Evolutionary conservation across 2,329 filamentous ascomycete species (phyloP), one percentile per base, ranked within the genome.

Genomic region (Ascochyta koolunga): DNA sequence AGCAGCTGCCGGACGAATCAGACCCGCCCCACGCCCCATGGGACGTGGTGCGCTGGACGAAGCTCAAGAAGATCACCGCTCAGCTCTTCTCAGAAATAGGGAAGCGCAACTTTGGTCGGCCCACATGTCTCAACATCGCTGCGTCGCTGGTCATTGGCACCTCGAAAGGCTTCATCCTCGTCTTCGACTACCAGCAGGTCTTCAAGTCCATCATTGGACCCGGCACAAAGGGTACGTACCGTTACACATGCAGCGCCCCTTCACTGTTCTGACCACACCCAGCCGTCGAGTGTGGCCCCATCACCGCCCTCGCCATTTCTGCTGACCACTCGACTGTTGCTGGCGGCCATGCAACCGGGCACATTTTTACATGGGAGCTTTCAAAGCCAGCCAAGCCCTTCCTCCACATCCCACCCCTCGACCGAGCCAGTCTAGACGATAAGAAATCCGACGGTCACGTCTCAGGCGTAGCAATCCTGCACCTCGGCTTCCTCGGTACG

Each of bases 31-130:
- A 91, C 49, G 86, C 90, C 5, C 95, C 95, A 2, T 99, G 95
- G 96, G 95, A 99, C 69, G 92, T 98, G 48, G 89, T 99, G 54
- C 85, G 93, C 69, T 99, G 96, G 96, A 98, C 91, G 1, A 95
- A 90, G 70, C 78, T 99, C 52, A 90, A 88, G 68, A 98, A 96
- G 73, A 85, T 99, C 58, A 92, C 91, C 21, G 86, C 86, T 0
- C 91, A 98, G 73, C 87, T 90, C 3, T 98, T 98, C 73, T 96
- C 93, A 2, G 96, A 99, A 75, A 84, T 88, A 37, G 95, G 93
- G 31, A 95, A 87, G 77, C 88, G 95, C 57, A 97, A 90, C 74
- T 98, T 97, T 79, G 96, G 95, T 24, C 83, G 87, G 35, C 92
- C 93, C 21, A 97, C 93, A 0, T 97, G 92, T 77, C 83, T 98